Base-by-base conservation (phyloP, 2,329 filamentous ascomycete species). In the Fusarium cyanostomum region DNA sequence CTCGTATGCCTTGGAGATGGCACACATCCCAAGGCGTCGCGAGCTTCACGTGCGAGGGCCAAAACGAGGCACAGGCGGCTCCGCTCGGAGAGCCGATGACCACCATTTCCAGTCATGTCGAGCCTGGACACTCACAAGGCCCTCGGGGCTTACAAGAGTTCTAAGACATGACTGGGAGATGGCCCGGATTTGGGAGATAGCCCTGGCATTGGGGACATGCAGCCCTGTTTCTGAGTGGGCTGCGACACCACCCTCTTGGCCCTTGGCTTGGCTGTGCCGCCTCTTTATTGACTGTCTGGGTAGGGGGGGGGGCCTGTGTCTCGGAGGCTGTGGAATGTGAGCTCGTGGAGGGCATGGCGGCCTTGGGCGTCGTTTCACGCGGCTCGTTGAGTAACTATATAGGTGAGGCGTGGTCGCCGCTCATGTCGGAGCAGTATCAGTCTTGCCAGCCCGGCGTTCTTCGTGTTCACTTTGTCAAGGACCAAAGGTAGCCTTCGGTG, bases 31-130 rank as follows among this genome's bases (percentile, higher is more conserved):
- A 21, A 21, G 21, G 21, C 21, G 21, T 54, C 39, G 21, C 46
- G 46, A 30, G 43, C 66, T 70, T 70, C 69, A 71, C 69, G 69
- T 71, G 69, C 58, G 53, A 55, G 21, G 44, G 21, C 31, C 48
- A 30, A 52, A 16, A 54, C 49, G 31, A 48, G 59, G 48, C 64
- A 66, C 51, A 55, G 66, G 60, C 59, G 38, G 34, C 57, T 57
- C 67, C 61, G 51, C 65, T 56, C 51, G 39, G 42, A 52, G 61
- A 52, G 56, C 67, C 59, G 66, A 71, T 71, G 68, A 71, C 68
- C 68, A 71, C 66, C 66, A 60, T 55, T 56, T 44, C 31, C 15
- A 50, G 37, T 52, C 52, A 52, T 55, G 26, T 38, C 51, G 50
- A 54, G 42, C 35, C 8, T 15, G 43, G 27, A 37, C 59, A 55